These are phyloP conservation scores for Metschnikowia amazonensis DNA, from an alignment of 805 yeast species.

Conservation along the genomic window DNA sequence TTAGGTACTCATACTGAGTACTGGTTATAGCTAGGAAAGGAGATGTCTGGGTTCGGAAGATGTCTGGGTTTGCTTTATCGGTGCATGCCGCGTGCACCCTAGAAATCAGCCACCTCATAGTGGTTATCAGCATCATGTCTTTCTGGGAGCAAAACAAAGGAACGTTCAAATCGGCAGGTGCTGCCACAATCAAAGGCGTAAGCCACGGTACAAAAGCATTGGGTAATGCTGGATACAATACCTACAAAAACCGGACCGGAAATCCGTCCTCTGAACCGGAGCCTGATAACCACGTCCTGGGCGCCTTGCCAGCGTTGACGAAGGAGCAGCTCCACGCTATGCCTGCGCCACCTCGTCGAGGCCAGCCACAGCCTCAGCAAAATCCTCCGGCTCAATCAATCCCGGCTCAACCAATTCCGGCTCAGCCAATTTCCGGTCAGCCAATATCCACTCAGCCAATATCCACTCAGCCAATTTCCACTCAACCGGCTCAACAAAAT, in stretches of 20 bases:
- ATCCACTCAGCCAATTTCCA: too few relatives aligned
- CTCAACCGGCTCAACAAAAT: too few relatives aligned
- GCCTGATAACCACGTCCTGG: neutral
- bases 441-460: too few relatives aligned
- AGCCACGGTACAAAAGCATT: slow-evolving; percentile 49
- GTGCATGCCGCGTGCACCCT: neutral
- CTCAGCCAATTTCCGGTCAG: too few relatives aligned
- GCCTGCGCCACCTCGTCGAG: slow-evolving; percentile 45
- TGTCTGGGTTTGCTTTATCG: too few relatives aligned
- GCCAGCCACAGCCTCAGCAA: neutral
- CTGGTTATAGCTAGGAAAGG: too few relatives aligned
- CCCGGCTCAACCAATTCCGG: too few relatives aligned
- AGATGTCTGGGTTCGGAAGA: too few relatives aligned
- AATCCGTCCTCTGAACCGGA: slow-evolving; percentile 23
- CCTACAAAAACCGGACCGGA: slow-evolving; percentile 41
- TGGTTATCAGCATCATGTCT: slow-evolving; percentile 16
- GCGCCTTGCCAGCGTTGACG: slow-evolving; percentile 14
- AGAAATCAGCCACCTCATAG: neutral
- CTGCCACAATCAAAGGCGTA: slow-evolving; percentile 47
- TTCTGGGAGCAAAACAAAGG: slow-evolving; percentile 54
- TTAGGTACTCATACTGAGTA: too few relatives aligned
- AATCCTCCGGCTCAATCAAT: neutral
- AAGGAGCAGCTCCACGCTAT: slow-evolving; percentile 29
- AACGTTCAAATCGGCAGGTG: slow-evolving; percentile 46
- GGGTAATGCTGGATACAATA: slow-evolving; percentile 47